A percentile compares a stretch with the other conserved stretches of the same genome.
Conservation (phyloP, 108 stramenopile species). For the Cyclotella baltica region DNA sequence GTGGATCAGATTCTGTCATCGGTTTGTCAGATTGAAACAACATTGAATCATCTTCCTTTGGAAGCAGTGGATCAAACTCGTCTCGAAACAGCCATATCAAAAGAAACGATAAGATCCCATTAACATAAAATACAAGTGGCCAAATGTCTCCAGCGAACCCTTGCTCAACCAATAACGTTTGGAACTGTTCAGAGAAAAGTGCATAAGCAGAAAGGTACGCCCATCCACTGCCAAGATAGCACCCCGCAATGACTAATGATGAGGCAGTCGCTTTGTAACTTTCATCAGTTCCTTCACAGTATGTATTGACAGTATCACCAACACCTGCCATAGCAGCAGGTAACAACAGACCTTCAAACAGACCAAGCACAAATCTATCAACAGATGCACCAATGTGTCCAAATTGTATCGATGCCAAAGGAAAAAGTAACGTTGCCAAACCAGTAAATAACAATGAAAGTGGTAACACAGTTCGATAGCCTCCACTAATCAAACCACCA, state of each 20-base stretch:
- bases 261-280: constrained; percentile 45
- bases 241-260: constrained; percentile 44
- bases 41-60: neutral
- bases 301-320: constrained; percentile 9
- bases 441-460: constrained; percentile 38
- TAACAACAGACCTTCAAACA: constrained; percentile 46
- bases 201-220: constrained; percentile 44
- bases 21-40: neutral
- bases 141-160: constrained; percentile 16
- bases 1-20: neutral
- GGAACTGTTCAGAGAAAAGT: constrained; percentile 32
- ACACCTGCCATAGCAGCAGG: constrained; percentile 55
- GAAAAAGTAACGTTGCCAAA: constrained; percentile 39
- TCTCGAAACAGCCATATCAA: constrained; percentile 15
- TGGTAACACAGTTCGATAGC: constrained; percentile 35
- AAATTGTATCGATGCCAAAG: constrained; percentile 20
- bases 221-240: constrained; percentile 51
- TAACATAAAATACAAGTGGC: constrained; percentile 45
- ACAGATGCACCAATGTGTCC: constrained; percentile 32
- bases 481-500: constrained; percentile 20
- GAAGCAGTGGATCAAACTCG: constrained; percentile 38
- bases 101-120: constrained; percentile 37
- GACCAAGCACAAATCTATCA: constrained; percentile 42
- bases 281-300: neutral
- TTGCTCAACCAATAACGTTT: constrained; percentile 5